Evolutionary conservation across 306 rosid genomes (phyloP), one percentile per base, ranked within the genome.

Genomic region (Vigna nakashimae): DNA sequence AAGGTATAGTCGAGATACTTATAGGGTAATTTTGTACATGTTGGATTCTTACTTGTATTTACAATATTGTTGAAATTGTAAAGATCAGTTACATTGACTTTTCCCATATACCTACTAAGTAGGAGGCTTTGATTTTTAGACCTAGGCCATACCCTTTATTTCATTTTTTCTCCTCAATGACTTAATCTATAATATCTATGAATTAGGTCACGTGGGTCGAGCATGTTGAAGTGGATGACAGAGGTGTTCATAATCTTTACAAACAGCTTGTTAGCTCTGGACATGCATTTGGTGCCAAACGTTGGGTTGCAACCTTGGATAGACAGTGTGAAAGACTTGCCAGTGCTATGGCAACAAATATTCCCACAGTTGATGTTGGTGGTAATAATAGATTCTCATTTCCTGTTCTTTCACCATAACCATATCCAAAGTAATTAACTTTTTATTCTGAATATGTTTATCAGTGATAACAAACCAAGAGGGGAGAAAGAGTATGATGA

Each of bases 271-370:
- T 96, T 3, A 87, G 77, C 80, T 85, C 96, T 4, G 99, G 99
- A 56, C 83, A 92, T 56, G 99, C 90, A 45, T 96, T 96, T 65
- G 99, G 99, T 1, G 99, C 99, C 13, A 92, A 93, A 79, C 91
- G 97, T 30, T 96, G 99, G 99, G 89, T 96, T 71, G 91, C 97
- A 14, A 93, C 91, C 46, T 88, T 96, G 24, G 98, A 96, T 50
- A 83, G 99, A 70, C 97, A 90, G 82, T 96, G 98, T 30, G 99
- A 96, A 82, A 82, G 99, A 36, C 96, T 96, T 17, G 98, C 99
- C 20, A 96, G 99, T 28, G 87, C 94, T 42, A 82, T 93, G 99
- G 99, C 97, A 4, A 87, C 98, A 26, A 90, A 81, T 82, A 84
- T 93, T 71, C 93, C 99, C 2, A 84, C 97, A 0, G 93, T 89